These are phyloP conservation scores for Thermothelomyces thermophilus DNA, from an alignment of 2,329 filamentous ascomycete species.

Conservation along the genomic window DNA sequence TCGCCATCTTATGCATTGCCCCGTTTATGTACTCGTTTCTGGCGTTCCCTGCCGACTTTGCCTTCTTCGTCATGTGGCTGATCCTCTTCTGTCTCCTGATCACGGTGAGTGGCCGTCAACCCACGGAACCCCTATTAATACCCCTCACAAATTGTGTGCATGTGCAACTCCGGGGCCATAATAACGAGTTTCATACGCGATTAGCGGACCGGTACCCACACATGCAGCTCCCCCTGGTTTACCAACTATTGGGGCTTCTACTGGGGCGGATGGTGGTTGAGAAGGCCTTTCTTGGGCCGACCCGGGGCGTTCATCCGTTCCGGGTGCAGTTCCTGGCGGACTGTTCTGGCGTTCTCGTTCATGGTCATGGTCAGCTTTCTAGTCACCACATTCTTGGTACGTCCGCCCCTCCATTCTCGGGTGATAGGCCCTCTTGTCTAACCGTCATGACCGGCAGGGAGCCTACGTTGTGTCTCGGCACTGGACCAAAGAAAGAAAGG, in stretches of 20 bases:
- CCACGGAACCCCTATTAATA: too few species aligned
- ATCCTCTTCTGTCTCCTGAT: slow-evolving; percentile 18
- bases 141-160: too few species aligned
- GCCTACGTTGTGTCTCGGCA: slow-evolving; percentile 3
- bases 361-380: slow-evolving; percentile 17
- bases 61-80: slow-evolving; percentile 21
- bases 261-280: slow-evolving; percentile 17
- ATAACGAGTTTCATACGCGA: neutral
- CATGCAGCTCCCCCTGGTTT: slow-evolving; percentile 18
- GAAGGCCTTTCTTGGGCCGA: neutral
- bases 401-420: too few species aligned
- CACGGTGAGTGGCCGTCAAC: slow-evolving; percentile 8
- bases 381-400: slow-evolving; percentile 16
- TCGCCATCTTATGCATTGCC: slow-evolving; percentile 16
- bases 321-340: slow-evolving; percentile 18
- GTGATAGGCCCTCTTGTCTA: neutral
- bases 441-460: slow-evolving; percentile 1
- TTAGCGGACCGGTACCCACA: slow-evolving; percentile 12
- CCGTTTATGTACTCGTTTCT: slow-evolving; percentile 19
- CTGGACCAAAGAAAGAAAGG: neutral
- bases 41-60: slow-evolving; percentile 17
- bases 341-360: slow-evolving; percentile 20
- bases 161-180: too few species aligned
- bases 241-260: slow-evolving; percentile 20
- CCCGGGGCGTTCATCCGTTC: neutral